Percentiles rank a stretch among this genome's conserved stretches.
phyloP scores from a whole-genome alignment of 495 filamentous ascomycete species.

The Thozetella sp. region DNA sequence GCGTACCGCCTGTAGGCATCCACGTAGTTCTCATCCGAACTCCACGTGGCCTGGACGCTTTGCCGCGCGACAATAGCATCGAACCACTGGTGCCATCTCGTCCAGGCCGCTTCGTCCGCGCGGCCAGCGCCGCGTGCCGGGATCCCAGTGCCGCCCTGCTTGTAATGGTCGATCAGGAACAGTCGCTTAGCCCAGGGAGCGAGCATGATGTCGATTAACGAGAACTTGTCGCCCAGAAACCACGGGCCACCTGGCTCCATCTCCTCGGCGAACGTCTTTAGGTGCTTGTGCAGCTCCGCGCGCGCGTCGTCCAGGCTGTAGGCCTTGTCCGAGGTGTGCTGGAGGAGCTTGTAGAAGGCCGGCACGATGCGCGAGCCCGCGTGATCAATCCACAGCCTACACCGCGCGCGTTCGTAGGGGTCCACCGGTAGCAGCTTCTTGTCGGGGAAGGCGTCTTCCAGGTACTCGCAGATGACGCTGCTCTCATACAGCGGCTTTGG shows the following conservation, averaged over 20 bases:
- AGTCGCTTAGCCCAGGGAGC: constrained; percentile 69
- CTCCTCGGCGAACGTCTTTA: constrained; percentile 59
- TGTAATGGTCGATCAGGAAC: constrained; percentile 73
- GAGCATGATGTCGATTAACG: constrained; percentile 63
- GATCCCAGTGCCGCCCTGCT: constrained; percentile 59
- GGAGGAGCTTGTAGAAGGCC: constrained; percentile 64
- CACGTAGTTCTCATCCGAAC: constrained; percentile 61
- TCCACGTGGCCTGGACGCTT: constrained; percentile 64
- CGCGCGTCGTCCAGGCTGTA: constrained; percentile 42
- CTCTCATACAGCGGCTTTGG: constrained; percentile 67
- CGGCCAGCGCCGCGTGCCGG: constrained; percentile 32
- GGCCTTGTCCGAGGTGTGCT: constrained; percentile 57
- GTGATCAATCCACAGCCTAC: constrained; percentile 71
- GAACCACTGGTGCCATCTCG: constrained; percentile 62
- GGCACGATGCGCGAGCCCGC: constrained; percentile 64
- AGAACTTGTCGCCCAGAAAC: constrained; percentile 60
- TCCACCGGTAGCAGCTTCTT: constrained; percentile 47
- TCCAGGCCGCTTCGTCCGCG: constrained; percentile 54
- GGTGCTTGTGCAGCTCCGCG: constrained; percentile 46
- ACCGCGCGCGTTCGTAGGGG: constrained; percentile 56
- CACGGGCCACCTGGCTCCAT: constrained; percentile 61
- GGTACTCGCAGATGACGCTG: constrained; percentile 67
- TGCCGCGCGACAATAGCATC: constrained; percentile 52
- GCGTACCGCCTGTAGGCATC: constrained; percentile 72
- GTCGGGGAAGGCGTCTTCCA: constrained; percentile 62